Evolutionary conservation across 257 asterid genomes (phyloP).

Genomic region (Solanum sejunctum): DNA sequence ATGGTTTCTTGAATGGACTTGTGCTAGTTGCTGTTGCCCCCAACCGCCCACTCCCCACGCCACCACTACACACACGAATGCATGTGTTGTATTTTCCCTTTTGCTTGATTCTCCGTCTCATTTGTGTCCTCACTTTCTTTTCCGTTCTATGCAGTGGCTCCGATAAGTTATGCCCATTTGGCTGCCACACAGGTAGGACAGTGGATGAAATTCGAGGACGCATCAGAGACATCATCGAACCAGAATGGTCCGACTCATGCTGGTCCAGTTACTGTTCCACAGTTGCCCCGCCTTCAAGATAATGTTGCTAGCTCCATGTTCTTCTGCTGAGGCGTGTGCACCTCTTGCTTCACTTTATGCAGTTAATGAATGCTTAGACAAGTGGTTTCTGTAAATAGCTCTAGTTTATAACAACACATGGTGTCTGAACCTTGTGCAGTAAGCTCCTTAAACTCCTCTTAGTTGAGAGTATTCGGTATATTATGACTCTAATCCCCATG

Average conservation of each 20-base stretch:
- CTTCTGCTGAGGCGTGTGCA: slow-evolving; percentile 31
- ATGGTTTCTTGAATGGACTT: not conserved
- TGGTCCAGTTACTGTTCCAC: slow-evolving; percentile 51
- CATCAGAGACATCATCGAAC: slow-evolving; percentile 81
- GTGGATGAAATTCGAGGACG: slow-evolving; percentile 85
- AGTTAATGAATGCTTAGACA: not conserved
- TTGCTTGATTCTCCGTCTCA: not conserved
- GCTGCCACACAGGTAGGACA: slow-evolving; percentile 90
- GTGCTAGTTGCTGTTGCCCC: too few relatives aligned
- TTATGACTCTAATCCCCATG: not conserved
- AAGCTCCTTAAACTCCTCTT: not conserved
- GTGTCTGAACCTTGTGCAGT: not conserved
- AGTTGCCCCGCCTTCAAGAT: slow-evolving; percentile 64
- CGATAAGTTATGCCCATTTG: slow-evolving; percentile 82
- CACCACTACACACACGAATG: too few relatives aligned
- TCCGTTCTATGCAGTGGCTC: slow-evolving; percentile 50
- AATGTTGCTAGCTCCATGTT: slow-evolving; percentile 72
- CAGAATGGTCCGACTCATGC: slow-evolving; percentile 52
- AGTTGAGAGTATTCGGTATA: not conserved
- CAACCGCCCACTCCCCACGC: too few relatives aligned
- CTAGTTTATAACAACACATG: not conserved
- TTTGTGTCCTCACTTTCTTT: not conserved
- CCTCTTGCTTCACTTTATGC: not conserved
- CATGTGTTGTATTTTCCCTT: not conserved
- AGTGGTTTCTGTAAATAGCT: not conserved